These are phyloP conservation scores for Glycine soja DNA, from an alignment of 306 rosid species.

Conservation along the genomic window DNA sequence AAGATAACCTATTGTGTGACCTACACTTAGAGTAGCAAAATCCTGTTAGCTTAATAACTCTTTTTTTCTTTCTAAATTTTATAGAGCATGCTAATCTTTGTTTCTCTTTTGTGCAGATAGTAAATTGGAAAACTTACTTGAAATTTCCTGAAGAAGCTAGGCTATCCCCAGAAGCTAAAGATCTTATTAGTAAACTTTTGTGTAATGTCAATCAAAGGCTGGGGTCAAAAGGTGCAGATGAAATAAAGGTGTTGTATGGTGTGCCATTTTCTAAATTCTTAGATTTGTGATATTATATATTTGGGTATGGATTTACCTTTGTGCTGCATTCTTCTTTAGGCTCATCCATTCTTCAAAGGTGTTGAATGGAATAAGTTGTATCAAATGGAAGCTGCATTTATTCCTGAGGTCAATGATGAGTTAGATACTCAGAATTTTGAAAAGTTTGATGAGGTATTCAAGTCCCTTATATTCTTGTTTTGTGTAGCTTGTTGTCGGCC, in stretches of 20 bases:
- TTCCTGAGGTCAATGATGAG: constrained; percentile 96
- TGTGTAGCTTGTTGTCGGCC: constrained; percentile 33
- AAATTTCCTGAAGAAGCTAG: constrained; percentile 95
- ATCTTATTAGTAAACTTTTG: constrained; percentile 81
- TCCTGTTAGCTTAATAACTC: constrained; percentile 9
- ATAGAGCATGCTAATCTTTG: constrained; percentile 22
- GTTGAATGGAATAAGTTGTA: constrained; percentile 87
- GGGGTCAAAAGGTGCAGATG: constrained; percentile 87
- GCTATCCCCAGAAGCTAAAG: constrained; percentile 85
- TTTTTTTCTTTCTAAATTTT: background rate
- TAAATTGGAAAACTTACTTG: constrained; percentile 95
- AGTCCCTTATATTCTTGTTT: constrained; percentile 33
- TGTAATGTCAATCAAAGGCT: constrained; percentile 88
- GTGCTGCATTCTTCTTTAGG: constrained; percentile 63
- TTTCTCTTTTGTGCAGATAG: constrained; percentile 68
- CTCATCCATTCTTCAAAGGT: constrained; percentile 77
- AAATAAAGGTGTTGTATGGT: constrained; percentile 93
- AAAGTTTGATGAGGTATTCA: constrained; percentile 91
- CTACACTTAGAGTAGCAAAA: constrained; percentile 23
- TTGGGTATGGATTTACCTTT: constrained; percentile 57
- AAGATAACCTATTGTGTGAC: background rate
- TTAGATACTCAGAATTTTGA: constrained; percentile 98
- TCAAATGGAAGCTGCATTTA: constrained; percentile 96
- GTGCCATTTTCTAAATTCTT: constrained; percentile 68
- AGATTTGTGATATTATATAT: constrained; percentile 42